A percentile compares a stretch with the other conserved stretches of the same genome.
These are phyloP conservation scores for Knufia petricola DNA, from an alignment of 2,329 filamentous ascomycete species.

Conservation along the genomic window DNA sequence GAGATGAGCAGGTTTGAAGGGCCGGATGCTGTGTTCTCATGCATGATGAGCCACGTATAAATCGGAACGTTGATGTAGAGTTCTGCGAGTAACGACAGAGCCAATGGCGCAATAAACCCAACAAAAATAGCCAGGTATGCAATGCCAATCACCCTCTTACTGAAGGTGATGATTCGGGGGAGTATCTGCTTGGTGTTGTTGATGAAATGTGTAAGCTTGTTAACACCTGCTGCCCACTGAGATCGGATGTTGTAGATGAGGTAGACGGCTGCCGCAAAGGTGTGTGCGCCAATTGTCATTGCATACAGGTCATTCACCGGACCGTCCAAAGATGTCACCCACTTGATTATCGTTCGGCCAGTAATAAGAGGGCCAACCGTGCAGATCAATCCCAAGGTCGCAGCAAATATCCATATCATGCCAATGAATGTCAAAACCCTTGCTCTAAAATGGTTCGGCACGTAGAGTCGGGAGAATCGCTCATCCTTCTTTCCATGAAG, in stretches of 20 bases:
- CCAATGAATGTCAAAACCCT: slow-evolving; percentile 79
- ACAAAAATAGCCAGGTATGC: slow-evolving; percentile 68
- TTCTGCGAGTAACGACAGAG: slow-evolving; percentile 72
- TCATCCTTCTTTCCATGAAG: slow-evolving; percentile 51
- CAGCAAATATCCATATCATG: slow-evolving; percentile 87
- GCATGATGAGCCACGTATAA: slow-evolving; percentile 58
- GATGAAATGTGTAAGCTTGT: slow-evolving; percentile 12
- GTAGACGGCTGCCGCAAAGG: slow-evolving; percentile 62
- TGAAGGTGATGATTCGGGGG: slow-evolving; percentile 15
- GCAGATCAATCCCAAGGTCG: slow-evolving; percentile 70
- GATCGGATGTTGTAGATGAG: slow-evolving; percentile 28
- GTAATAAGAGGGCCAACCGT: slow-evolving; percentile 81
- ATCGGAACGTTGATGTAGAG: slow-evolving; percentile 81
- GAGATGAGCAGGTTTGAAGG: slow-evolving; percentile 7
- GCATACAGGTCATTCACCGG: slow-evolving; percentile 92
- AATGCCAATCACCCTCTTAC: slow-evolving; percentile 41
- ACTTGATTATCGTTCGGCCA: slow-evolving; percentile 67
- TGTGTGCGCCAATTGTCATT: slow-evolving; percentile 80
- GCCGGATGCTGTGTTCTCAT: background rate
- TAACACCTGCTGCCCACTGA: background rate
- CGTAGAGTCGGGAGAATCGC: slow-evolving; percentile 62
- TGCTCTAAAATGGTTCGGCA: slow-evolving; percentile 74
- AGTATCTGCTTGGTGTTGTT: slow-evolving; percentile 14
- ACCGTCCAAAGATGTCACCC: slow-evolving; percentile 60
- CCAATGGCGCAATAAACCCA: slow-evolving; percentile 66